phyloP scores from a whole-genome alignment of 495 filamentous ascomycete species.

The Trichoderma orchidacearum region DNA sequence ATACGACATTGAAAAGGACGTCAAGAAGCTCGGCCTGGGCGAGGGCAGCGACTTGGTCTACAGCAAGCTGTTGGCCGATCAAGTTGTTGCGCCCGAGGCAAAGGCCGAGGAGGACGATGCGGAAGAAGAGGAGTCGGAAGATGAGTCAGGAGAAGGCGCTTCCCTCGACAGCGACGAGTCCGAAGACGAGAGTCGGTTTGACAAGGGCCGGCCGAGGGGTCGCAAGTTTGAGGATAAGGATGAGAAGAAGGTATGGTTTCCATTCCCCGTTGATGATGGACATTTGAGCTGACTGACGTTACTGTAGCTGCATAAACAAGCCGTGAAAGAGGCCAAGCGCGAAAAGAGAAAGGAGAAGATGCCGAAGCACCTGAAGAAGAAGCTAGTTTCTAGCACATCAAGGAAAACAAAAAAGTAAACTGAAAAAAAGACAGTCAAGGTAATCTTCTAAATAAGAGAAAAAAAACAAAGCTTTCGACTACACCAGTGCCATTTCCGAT shows the following conservation, averaged over 20 bases:
- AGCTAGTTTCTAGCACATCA: constrained; percentile 35
- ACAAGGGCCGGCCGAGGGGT: constrained; percentile 60
- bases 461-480: not conserved
- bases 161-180: constrained; percentile 34
- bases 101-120: constrained; percentile 21
- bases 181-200: constrained; percentile 39
- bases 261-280: not conserved
- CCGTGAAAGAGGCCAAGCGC: constrained; percentile 88
- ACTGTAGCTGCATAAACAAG: constrained; percentile 60
- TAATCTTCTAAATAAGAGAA: not conserved
- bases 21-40: constrained; percentile 57
- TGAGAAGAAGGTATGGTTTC: constrained; percentile 47
- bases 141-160: constrained; percentile 23
- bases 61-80: constrained; percentile 60
- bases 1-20: constrained; percentile 89
- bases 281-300: not conserved
- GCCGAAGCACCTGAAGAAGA: constrained; percentile 88
- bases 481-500: not conserved
- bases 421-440: not conserved
- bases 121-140: constrained; percentile 21
- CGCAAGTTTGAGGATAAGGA: constrained; percentile 90
- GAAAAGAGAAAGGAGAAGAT: constrained; percentile 89
- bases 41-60: constrained; percentile 66
- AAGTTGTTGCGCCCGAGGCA: constrained; percentile 31
- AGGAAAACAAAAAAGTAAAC: constrained; percentile 17